Evolutionary conservation across 495 filamentous ascomycete species (phyloP).

Genomic region (Xylaria nigripes): DNA sequence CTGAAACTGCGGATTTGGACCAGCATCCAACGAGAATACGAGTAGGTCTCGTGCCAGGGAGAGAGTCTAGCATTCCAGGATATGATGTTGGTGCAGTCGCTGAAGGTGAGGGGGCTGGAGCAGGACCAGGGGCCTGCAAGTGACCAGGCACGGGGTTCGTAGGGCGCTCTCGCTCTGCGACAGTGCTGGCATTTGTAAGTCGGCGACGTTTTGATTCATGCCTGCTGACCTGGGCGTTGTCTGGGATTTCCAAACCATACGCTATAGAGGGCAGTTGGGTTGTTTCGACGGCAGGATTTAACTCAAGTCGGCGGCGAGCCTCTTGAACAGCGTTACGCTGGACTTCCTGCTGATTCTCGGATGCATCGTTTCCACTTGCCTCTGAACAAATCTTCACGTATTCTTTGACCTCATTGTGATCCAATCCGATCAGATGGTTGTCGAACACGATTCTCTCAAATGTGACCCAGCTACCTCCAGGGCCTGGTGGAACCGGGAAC

Average conservation of each 20-base stretch:
- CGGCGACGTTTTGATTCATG: constrained; percentile 33
- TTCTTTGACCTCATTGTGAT: constrained; percentile 44
- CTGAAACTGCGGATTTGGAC: constrained; percentile 33
- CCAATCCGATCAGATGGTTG: constrained; percentile 36
- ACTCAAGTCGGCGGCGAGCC: constrained; percentile 29
- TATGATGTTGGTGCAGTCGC: constrained; percentile 3
- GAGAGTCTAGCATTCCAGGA: constrained; percentile 17
- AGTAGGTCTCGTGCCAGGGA: constrained; percentile 33
- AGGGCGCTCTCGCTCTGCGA: constrained; percentile 14
- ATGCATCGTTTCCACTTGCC: constrained; percentile 8
- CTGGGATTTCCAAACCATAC: constrained; percentile 36
- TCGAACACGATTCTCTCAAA: constrained; percentile 47
- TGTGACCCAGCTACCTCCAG: constrained; percentile 49
- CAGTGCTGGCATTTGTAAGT: constrained; percentile 12
- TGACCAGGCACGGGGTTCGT: constrained; percentile 3
- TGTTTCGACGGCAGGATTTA: constrained; percentile 31
- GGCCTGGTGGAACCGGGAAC: constrained; percentile 41
- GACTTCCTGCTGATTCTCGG: constrained; percentile 21
- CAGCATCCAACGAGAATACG: constrained; percentile 45
- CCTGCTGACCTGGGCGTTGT: constrained; percentile 23
- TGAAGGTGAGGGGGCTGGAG: constrained; percentile 4
- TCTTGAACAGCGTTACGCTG: constrained; percentile 29
- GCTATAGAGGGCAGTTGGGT: constrained; percentile 30
- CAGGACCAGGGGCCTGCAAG: constrained; percentile 6
- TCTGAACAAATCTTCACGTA: constrained; percentile 45